A percentile compares a stretch with the other conserved stretches of the same genome.
These are phyloP conservation scores for Xerocomus spinulosus DNA, from an alignment of 768 basidiomycete species.

Conservation along the genomic window DNA sequence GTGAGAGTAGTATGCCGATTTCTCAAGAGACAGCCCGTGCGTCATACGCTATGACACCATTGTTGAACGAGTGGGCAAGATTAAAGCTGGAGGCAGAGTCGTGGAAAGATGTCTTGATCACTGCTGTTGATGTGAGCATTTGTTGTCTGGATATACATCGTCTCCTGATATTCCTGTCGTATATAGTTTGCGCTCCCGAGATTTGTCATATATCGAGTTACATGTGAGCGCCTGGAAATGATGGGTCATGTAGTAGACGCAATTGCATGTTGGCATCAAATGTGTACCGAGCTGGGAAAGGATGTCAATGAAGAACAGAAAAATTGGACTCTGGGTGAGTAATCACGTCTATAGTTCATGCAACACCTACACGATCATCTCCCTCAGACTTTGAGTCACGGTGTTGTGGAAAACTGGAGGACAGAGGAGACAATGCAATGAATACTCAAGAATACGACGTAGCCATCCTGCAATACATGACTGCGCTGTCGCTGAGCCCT, in stretches of 20 bases:
- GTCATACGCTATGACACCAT: background rate
- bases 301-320: background rate
- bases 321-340: conserved; percentile 1
- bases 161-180: background rate
- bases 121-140: background rate
- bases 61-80: conserved; percentile 9
- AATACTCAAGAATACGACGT: background rate
- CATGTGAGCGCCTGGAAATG: background rate
- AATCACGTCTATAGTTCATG: background rate
- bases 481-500: conserved; percentile 1
- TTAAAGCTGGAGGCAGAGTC: background rate
- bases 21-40: background rate
- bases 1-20: background rate
- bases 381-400: background rate
- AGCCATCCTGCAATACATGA: conserved; percentile 4
- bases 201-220: background rate
- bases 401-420: background rate
- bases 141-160: background rate
- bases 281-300: background rate
- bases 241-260: background rate
- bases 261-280: background rate
- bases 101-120: conserved; percentile 4
- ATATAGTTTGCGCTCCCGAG: background rate
- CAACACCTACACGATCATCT: background rate
- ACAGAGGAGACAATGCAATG: background rate